A percentile compares a stretch with the other conserved stretches of the same genome.
Evolutionary conservation across 768 basidiomycete species (phyloP).

Genomic region (Basidioascus undulatus): DNA sequence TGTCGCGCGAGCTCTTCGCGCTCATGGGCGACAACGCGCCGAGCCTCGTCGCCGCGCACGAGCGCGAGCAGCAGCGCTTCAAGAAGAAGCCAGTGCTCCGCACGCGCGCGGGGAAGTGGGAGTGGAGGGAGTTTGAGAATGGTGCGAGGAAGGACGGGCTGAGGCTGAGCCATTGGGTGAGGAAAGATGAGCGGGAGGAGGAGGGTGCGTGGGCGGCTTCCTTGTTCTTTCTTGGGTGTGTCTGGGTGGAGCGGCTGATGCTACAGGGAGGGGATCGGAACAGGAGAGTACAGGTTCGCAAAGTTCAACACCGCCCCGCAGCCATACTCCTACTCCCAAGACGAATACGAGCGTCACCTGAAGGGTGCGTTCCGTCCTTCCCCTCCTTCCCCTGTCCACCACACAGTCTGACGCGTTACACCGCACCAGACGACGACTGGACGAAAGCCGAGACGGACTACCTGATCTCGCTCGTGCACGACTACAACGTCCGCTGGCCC

Average conservation of each 20-base stretch:
- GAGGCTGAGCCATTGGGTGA: conserved; percentile 64
- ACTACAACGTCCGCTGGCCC: conserved; percentile 74
- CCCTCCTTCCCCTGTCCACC: background rate
- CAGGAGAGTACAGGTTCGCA: conserved; percentile 37
- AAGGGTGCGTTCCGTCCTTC: conserved; percentile 28
- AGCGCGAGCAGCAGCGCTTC: background rate
- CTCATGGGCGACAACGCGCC: conserved; percentile 88
- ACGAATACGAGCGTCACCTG: conserved; percentile 63
- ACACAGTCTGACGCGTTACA: background rate
- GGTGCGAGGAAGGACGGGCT: conserved; percentile 39
- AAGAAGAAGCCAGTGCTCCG: conserved; percentile 28
- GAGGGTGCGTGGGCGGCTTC: background rate
- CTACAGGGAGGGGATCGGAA: background rate
- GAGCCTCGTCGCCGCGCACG: conserved; percentile 48
- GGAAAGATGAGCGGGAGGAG: conserved; percentile 13
- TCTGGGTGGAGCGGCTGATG: background rate
- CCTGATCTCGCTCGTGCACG: conserved; percentile 50
- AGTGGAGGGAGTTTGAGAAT: conserved; percentile 48
- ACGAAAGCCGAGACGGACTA: conserved; percentile 83
- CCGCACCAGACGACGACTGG: conserved; percentile 67
- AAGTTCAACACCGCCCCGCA: conserved; percentile 48
- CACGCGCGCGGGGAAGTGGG: conserved; percentile 22
- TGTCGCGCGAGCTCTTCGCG: conserved; percentile 74
- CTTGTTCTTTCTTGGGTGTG: too few relatives aligned
- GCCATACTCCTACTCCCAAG: conserved; percentile 49